These are phyloP conservation scores for Backusella liffmaniae DNA, from an alignment of 192 early-diverging fungal genomes.

Conservation along the genomic window DNA sequence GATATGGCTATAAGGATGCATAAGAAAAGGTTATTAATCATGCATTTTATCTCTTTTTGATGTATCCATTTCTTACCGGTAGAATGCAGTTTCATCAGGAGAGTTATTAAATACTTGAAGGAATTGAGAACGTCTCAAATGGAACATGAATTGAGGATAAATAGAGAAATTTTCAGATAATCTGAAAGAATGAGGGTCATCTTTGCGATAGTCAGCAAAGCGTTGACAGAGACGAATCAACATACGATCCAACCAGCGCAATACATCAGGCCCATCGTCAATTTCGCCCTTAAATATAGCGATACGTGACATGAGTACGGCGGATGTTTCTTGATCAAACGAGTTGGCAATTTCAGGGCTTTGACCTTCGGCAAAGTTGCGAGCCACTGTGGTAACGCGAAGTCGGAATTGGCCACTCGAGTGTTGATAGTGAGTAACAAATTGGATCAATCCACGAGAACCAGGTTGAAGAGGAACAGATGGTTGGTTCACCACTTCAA, in stretches of 20 bases:
- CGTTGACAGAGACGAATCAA: constrained; percentile 97
- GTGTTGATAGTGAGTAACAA: constrained; percentile 96
- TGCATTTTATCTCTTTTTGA: background rate
- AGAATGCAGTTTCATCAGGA: constrained; percentile 96
- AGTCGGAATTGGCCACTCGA: constrained; percentile 85
- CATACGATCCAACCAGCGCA: constrained; percentile 98
- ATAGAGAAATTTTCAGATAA: constrained; percentile 93
- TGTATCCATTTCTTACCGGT: constrained; percentile 48
- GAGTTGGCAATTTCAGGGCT: constrained; percentile 85
- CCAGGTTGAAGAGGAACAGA: constrained; percentile 78
- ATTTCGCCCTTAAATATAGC: constrained; percentile 95
- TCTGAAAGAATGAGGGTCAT: constrained; percentile 90
- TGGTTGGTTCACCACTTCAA: constrained; percentile 94
- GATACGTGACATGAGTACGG: constrained; percentile 96
- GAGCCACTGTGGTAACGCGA: constrained; percentile 92
- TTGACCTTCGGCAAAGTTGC: constrained; percentile 79
- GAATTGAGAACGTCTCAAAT: constrained; percentile 94
- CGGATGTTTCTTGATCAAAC: constrained; percentile 98
- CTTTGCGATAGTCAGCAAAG: constrained; percentile 95
- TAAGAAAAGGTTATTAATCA: background rate
- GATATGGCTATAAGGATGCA: constrained; percentile 65
- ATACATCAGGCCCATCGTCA: constrained; percentile 95
- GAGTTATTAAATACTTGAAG: constrained; percentile 98
- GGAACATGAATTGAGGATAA: constrained; percentile 99
- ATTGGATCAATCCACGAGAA: constrained; percentile 89